phyloP scores from a whole-genome alignment of 345 rosid genomes.

The Crucihimalaya himalaica region DNA sequence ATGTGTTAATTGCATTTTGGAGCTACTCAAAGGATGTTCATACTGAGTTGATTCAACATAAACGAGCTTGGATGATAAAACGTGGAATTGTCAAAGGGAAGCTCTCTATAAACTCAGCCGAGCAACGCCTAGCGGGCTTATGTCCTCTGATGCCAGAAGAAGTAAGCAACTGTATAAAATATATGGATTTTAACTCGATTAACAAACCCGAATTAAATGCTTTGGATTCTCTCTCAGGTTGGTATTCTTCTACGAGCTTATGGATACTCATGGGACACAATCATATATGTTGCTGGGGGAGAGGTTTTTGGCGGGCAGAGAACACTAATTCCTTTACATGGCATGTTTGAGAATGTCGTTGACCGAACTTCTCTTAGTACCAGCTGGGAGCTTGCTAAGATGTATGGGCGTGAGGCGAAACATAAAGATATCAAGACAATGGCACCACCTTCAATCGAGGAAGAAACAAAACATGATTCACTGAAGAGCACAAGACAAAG shows the following conservation, averaged over 20 bases:
- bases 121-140: conserved; percentile 67
- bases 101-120: conserved; percentile 63
- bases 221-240: conserved; percentile 51
- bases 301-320: conserved; percentile 98
- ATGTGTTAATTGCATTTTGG: conserved; percentile 48
- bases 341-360: conserved; percentile 86
- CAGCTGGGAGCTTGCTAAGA: conserved; percentile 79
- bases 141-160: conserved; percentile 97
- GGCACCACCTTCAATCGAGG: conserved; percentile 54
- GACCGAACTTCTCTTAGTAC: conserved; percentile 91
- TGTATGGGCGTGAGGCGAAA: conserved; percentile 84
- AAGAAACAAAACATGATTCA: conserved; percentile 57
- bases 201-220: not conserved
- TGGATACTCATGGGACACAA: conserved; percentile 89
- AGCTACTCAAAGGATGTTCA: conserved; percentile 91
- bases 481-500: conserved; percentile 75
- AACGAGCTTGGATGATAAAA: conserved; percentile 89
- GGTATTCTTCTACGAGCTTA: conserved; percentile 94
- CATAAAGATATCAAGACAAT: conserved; percentile 47
- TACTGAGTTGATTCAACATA: conserved; percentile 92
- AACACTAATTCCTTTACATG: conserved; percentile 80
- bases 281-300: conserved; percentile 87
- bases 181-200: not conserved
- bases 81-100: conserved; percentile 80
- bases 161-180: conserved; percentile 45